Percentiles rank a stretch among this genome's conserved stretches.
Evolutionary conservation across 768 basidiomycete genomes (phyloP).

Genomic region (Pholiota molesta): DNA sequence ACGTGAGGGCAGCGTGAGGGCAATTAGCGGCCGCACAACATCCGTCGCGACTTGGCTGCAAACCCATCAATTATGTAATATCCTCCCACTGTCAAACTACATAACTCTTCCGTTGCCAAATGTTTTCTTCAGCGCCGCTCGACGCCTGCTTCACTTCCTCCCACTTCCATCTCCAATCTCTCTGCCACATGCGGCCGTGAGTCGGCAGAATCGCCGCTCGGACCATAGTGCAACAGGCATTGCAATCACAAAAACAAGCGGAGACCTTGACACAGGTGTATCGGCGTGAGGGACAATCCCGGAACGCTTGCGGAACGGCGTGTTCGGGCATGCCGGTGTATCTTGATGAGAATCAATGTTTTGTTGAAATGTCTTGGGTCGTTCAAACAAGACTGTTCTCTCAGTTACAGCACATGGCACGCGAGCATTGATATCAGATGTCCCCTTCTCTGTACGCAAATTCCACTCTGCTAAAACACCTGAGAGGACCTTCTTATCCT

Average conservation of each 20-base stretch:
- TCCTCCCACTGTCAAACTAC: constrained; percentile 1
- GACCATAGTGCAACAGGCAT: constrained; percentile 14
- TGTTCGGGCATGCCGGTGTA: constrained; percentile 7
- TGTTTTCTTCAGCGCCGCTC: constrained; percentile 16
- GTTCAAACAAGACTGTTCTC: not conserved
- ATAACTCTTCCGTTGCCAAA: constrained; percentile 12
- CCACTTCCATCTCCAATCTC: constrained; percentile 1
- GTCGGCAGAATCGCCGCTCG: constrained; percentile 10
- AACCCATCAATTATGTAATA: constrained; percentile 14
- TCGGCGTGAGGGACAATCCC: constrained; percentile 15
- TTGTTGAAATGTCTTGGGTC: not conserved
- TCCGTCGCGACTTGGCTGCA: not conserved
- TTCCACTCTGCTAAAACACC: not conserved
- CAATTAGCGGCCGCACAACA: constrained; percentile 1
- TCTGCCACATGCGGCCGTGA: constrained; percentile 8
- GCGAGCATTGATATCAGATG: not conserved
- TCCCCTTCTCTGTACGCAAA: not conserved
- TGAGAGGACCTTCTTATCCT: constrained; percentile 3
- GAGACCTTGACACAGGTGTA: constrained; percentile 14
- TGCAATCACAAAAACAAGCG: constrained; percentile 10
- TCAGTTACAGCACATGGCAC: not conserved
- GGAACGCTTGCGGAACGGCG: constrained; percentile 9
- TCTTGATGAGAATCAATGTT: not conserved
- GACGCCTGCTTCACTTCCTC: constrained; percentile 14
- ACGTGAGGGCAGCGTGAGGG: not conserved